phyloP scores from a whole-genome alignment of 805 yeast genomes.

The Danielia oregonensis region DNA sequence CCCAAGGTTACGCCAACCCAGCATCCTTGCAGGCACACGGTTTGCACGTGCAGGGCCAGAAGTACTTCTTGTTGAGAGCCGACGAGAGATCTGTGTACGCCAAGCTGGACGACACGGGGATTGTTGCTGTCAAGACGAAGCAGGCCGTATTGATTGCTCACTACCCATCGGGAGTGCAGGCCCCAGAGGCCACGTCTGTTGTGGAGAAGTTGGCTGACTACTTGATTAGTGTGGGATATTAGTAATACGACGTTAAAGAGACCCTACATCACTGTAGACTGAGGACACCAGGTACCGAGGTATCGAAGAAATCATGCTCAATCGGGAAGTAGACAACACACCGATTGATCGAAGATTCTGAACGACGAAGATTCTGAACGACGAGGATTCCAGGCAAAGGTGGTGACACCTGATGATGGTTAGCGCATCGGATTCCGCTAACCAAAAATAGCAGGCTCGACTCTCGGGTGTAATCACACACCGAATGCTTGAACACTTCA shows the following conservation, averaged over 20 bases:
- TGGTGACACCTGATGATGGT: too few species aligned
- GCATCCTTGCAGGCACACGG: constrained; percentile 79
- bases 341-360: too few species aligned
- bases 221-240: constrained; percentile 82
- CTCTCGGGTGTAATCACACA: too few species aligned
- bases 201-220: constrained; percentile 96
- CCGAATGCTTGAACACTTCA: too few species aligned
- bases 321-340: too few species aligned
- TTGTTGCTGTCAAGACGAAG: constrained; percentile 86
- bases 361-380: too few species aligned
- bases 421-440: too few species aligned
- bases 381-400: too few species aligned
- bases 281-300: too few species aligned
- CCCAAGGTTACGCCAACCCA: constrained; percentile 78
- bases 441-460: too few species aligned
- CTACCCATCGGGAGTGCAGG: constrained; percentile 84
- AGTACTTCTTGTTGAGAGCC: constrained; percentile 84
- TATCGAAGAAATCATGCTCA: not conserved
- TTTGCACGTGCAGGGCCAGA: constrained; percentile 76
- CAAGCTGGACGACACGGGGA: constrained; percentile 82
- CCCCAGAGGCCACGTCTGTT: constrained; percentile 92
- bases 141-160: constrained; percentile 94
- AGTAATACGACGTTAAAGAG: too few species aligned
- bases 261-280: not conserved
- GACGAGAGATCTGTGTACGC: constrained; percentile 94